These are phyloP conservation scores for Domatiomyces globalis DNA, from an alignment of 2,329 filamentous ascomycete genomes.

Conservation along the genomic window DNA sequence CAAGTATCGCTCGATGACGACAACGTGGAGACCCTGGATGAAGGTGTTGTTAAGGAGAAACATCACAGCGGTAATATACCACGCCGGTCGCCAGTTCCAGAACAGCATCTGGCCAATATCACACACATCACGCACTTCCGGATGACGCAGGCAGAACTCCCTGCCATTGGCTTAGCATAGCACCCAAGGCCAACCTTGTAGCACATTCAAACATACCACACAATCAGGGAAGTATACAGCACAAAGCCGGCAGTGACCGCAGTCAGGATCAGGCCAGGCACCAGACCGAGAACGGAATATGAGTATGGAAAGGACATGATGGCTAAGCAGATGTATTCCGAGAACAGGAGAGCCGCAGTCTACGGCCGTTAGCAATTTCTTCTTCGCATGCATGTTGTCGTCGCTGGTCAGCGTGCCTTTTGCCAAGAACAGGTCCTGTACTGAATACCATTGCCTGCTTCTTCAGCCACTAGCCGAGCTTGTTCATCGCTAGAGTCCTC, in stretches of 20 bases:
- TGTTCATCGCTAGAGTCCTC: slow-evolving; percentile 31
- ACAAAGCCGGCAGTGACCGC: slow-evolving; percentile 63
- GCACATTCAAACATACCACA: slow-evolving; percentile 36
- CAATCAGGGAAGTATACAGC: slow-evolving; percentile 62
- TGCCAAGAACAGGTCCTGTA: slow-evolving; percentile 91
- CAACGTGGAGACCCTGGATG: slow-evolving; percentile 44
- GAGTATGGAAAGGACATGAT: slow-evolving; percentile 97
- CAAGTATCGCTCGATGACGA: slow-evolving; percentile 29
- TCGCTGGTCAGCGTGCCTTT: slow-evolving; percentile 41
- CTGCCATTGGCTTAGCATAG: slow-evolving; percentile 30
- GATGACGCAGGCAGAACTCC: slow-evolving; percentile 83
- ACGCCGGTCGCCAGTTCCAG: slow-evolving; percentile 63
- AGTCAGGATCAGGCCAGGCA: slow-evolving; percentile 74
- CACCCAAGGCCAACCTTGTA: neutral
- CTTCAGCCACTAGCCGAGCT: slow-evolving; percentile 52
- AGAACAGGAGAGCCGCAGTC: slow-evolving; percentile 66
- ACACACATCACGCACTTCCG: slow-evolving; percentile 81
- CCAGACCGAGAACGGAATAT: slow-evolving; percentile 72
- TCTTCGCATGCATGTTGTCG: neutral
- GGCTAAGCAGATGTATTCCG: slow-evolving; percentile 82
- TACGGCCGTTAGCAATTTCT: neutral
- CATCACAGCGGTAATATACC: slow-evolving; percentile 61
- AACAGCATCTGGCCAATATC: slow-evolving; percentile 94
- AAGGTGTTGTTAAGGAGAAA: slow-evolving; percentile 91
- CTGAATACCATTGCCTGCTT: slow-evolving; percentile 67